Evolutionary conservation across 2,329 filamentous ascomycete species (phyloP).

Genomic region (Pseudofabraea citricarpa): DNA sequence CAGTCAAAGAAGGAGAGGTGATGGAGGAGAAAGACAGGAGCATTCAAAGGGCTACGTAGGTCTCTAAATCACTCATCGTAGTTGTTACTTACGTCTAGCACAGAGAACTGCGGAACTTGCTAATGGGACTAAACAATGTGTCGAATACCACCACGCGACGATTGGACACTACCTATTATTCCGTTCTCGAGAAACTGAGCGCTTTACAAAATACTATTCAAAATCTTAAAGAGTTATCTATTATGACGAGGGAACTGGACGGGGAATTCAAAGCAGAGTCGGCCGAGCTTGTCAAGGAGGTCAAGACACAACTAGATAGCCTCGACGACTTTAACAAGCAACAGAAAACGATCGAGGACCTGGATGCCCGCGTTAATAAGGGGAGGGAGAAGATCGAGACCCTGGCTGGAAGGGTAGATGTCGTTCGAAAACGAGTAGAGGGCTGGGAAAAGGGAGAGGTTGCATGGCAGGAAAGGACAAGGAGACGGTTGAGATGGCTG

Average conservation of each 20-base stretch:
- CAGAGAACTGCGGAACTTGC: constrained; percentile 48
- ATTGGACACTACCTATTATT: constrained; percentile 71
- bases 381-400: constrained; percentile 55
- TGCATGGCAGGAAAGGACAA: constrained; percentile 64
- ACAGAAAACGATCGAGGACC: constrained; percentile 53
- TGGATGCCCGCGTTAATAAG: constrained; percentile 56
- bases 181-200: constrained; percentile 64
- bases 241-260: constrained; percentile 52
- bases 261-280: constrained; percentile 56
- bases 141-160: constrained; percentile 58
- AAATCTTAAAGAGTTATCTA: constrained; percentile 62
- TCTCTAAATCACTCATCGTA: constrained; percentile 6
- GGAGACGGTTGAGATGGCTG: constrained; percentile 54
- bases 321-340: constrained; percentile 62
- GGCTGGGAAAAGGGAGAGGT: constrained; percentile 62
- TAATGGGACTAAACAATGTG: constrained; percentile 50
- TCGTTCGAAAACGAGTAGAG: constrained; percentile 59
- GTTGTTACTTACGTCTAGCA: constrained; percentile 5
- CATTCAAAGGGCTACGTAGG: constrained; percentile 36
- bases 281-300: constrained; percentile 53
- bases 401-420: constrained; percentile 59
- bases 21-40: constrained; percentile 37
- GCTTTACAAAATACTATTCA: constrained; percentile 59
- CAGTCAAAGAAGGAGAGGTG: constrained; percentile 34
- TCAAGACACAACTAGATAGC: constrained; percentile 45